Conservation (phyloP, 805 yeast genomes). For the Suhomyces vadensis region DNA sequence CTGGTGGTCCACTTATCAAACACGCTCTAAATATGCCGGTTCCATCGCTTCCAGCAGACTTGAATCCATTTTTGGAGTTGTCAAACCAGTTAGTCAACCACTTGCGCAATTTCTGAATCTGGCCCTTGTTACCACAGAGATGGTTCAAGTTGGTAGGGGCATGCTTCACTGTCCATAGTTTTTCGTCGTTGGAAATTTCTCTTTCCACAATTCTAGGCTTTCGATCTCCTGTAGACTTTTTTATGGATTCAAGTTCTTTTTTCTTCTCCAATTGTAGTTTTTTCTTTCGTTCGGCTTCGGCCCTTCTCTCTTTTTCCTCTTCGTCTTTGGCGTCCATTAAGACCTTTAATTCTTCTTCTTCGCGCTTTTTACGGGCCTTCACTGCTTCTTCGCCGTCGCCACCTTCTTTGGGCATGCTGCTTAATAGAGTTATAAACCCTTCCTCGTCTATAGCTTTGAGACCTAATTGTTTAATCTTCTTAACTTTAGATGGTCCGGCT, state of each 20-base stretch:
- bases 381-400: slow-evolving; percentile 82
- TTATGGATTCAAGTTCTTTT: slow-evolving; percentile 6
- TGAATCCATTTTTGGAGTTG: slow-evolving; percentile 55
- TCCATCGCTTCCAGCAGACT: slow-evolving; percentile 60
- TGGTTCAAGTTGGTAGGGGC: slow-evolving; percentile 80
- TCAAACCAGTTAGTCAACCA: slow-evolving; percentile 84
- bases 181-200: slow-evolving; percentile 53
- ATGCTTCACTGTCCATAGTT: slow-evolving; percentile 89
- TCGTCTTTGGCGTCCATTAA: slow-evolving; percentile 39
- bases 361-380: slow-evolving; percentile 67
- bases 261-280: slow-evolving; percentile 21
- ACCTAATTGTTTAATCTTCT: slow-evolving; percentile 68
- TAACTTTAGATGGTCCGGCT: slow-evolving; percentile 95
- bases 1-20: slow-evolving; percentile 84
- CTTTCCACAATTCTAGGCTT: slow-evolving; percentile 20
- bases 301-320: slow-evolving; percentile 33
- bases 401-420: slow-evolving; percentile 87
- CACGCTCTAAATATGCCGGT: slow-evolving; percentile 77
- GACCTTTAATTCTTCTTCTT: slow-evolving; percentile 62
- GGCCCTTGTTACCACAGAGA: slow-evolving; percentile 88
- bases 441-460: slow-evolving; percentile 84
- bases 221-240: not conserved
- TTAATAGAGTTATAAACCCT: slow-evolving; percentile 75
- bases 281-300: slow-evolving; percentile 36
- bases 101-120: slow-evolving; percentile 58